Percentiles rank a stretch among this genome's conserved stretches.
These are phyloP conservation scores for Lotmaria passim DNA, from an alignment of 208 protist species.

Conservation along the genomic window DNA sequence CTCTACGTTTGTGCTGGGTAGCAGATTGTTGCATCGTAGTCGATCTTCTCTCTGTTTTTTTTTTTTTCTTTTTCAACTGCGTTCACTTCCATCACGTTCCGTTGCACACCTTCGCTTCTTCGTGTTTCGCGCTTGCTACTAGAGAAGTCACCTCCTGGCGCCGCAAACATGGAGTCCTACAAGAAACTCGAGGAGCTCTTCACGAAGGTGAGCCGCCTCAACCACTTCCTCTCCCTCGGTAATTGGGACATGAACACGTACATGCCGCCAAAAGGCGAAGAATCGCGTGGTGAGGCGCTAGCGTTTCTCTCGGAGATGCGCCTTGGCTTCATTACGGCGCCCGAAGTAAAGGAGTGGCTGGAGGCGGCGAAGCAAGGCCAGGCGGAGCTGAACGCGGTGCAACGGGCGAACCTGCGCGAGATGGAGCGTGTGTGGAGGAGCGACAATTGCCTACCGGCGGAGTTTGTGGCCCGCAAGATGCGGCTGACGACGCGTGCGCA, in stretches of 20 bases:
- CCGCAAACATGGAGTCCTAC: conserved; percentile 70
- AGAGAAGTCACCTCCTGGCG: not conserved
- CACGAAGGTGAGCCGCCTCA: conserved; percentile 57
- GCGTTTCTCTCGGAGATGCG: conserved; percentile 47
- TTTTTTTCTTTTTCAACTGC: not conserved
- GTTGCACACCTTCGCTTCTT: not conserved
- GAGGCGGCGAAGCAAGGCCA: conserved; percentile 35
- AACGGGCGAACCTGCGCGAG: conserved; percentile 77
- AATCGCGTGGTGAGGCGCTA: conserved; percentile 66
- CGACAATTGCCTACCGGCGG: conserved; percentile 49
- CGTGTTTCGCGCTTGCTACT: conserved; percentile 9
- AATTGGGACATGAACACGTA: conserved; percentile 78
- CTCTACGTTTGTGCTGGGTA: no score
- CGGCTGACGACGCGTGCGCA: conserved; percentile 61
- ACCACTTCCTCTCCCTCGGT: conserved; percentile 53
- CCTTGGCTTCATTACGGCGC: conserved; percentile 58
- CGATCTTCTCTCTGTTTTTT: no score
- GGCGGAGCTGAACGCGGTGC: conserved; percentile 43
- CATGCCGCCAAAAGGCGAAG: conserved; percentile 78
- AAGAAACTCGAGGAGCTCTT: conserved; percentile 67
- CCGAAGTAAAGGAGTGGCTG: conserved; percentile 45
- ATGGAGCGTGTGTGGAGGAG: conserved; percentile 52
- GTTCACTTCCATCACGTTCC: conserved; percentile 5
- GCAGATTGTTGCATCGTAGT: no score
- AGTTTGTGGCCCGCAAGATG: conserved; percentile 63